phyloP scores from a whole-genome alignment of 2,329 filamentous ascomycete genomes.

The Myriosclerotinia scirpicola region DNA sequence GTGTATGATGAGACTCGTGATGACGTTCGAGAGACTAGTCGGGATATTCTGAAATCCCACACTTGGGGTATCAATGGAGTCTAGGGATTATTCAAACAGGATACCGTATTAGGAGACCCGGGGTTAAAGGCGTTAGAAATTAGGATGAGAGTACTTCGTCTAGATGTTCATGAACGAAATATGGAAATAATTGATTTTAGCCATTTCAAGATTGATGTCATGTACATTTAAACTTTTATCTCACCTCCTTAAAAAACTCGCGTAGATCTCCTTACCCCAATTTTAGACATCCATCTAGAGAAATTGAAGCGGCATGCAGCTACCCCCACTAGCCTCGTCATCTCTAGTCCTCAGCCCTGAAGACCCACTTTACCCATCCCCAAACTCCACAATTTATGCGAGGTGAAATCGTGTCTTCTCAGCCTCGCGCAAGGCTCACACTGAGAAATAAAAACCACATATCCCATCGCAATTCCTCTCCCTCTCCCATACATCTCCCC shows the following conservation, averaged over 20 bases:
- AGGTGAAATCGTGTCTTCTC: constrained; percentile 23
- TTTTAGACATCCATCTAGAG: too few relatives aligned
- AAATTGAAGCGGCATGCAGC: too few relatives aligned
- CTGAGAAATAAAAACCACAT: constrained; percentile 12
- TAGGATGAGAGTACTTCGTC: background rate
- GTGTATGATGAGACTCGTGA: background rate
- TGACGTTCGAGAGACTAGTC: background rate
- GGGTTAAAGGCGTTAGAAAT: background rate
- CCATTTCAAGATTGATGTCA: too few relatives aligned
- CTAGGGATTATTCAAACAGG: background rate
- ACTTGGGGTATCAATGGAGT: constrained; percentile 3
- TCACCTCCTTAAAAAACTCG: too few relatives aligned
- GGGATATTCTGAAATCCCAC: background rate
- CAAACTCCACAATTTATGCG: constrained; percentile 3
- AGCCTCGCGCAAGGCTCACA: constrained; percentile 21
- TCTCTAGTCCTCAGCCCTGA: too few relatives aligned
- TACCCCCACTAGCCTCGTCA: too few relatives aligned
- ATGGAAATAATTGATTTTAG: too few relatives aligned
- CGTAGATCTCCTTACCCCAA: too few relatives aligned
- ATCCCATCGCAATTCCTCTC: background rate
- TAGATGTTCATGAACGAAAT: too few relatives aligned
- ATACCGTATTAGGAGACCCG: background rate
- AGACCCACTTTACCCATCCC: too few relatives aligned
- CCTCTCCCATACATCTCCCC: background rate
- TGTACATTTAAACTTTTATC: too few relatives aligned